These are phyloP conservation scores for Nannochloris sp. DNA, from an alignment of 139 green algal species.

Conservation along the genomic window DNA sequence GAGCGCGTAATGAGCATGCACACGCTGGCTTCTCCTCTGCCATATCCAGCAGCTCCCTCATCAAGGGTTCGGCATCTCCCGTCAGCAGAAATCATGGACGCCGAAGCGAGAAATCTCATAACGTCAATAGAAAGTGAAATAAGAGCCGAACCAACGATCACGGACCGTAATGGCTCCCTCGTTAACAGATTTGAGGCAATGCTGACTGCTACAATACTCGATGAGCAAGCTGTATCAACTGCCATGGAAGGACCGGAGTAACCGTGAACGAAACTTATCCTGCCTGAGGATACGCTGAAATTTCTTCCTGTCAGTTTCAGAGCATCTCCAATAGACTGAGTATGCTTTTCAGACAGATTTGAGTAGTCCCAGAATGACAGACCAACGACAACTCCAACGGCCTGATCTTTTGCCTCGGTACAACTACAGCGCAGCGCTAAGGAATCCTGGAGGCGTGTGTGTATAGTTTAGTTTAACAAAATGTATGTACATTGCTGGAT, in stretches of 20 bases:
- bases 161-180: conserved; percentile 2
- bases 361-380: conserved; percentile 38
- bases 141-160: conserved; percentile 28
- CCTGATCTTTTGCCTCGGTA: background rate
- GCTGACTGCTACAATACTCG: conserved; percentile 49
- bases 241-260: conserved; percentile 45
- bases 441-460: background rate
- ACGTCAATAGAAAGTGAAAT: conserved; percentile 50
- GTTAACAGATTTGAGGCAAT: conserved; percentile 18
- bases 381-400: conserved; percentile 1
- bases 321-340: conserved; percentile 11
- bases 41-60: conserved; percentile 66
- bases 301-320: conserved; percentile 34
- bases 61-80: conserved; percentile 79
- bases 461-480: no score
- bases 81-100: conserved; percentile 61
- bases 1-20: conserved; percentile 20
- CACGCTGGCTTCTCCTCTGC: conserved; percentile 56
- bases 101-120: conserved; percentile 32
- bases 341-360: conserved; percentile 7
- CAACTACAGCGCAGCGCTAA: background rate
- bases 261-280: conserved; percentile 66
- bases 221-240: conserved; percentile 60
- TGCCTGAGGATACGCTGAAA: conserved; percentile 65
- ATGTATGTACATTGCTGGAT: no score